phyloP scores from a whole-genome alignment of 352 stramenopile species.

The Phytopythium vexans region DNA sequence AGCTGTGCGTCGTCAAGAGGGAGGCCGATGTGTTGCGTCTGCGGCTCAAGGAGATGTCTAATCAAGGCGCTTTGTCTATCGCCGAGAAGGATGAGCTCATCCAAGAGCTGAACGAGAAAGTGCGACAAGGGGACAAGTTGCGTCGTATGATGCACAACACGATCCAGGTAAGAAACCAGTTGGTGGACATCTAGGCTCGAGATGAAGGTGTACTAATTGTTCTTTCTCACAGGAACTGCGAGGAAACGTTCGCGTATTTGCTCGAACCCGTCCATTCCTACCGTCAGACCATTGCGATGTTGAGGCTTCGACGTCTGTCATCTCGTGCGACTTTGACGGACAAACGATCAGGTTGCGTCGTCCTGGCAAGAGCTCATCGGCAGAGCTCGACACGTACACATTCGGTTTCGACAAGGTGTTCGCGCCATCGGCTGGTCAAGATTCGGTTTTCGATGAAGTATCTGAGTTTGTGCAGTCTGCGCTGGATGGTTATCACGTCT shows the following conservation, averaged over 20 bases:
- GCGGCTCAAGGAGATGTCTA: slow-evolving; percentile 62
- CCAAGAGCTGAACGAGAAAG: slow-evolving; percentile 64
- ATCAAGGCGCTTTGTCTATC: slow-evolving; percentile 56
- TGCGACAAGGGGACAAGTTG: slow-evolving; percentile 76
- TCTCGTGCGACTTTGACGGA: slow-evolving; percentile 70
- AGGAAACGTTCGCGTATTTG: slow-evolving; percentile 98
- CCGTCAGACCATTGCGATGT: slow-evolving; percentile 66
- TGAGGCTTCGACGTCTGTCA: slow-evolving; percentile 36
- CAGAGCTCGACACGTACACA: slow-evolving; percentile 46
- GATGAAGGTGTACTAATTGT: background rate
- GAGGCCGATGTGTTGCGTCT: slow-evolving; percentile 70
- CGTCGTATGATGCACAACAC: slow-evolving; percentile 97
- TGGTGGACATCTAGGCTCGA: background rate
- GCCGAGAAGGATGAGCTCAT: slow-evolving; percentile 71
- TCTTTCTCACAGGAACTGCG: slow-evolving; percentile 89
- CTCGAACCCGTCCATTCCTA: slow-evolving; percentile 90
- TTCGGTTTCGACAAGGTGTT: slow-evolving; percentile 99
- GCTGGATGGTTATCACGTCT: slow-evolving; percentile 97
- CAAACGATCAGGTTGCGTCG: slow-evolving; percentile 62
- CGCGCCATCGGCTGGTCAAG: slow-evolving; percentile 88
- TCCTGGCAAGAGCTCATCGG: slow-evolving; percentile 32
- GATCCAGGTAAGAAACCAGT: slow-evolving; percentile 71
- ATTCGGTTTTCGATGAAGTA: slow-evolving; percentile 96
- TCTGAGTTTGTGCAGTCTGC: slow-evolving; percentile 97
- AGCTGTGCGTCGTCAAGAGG: slow-evolving; percentile 64